Evolutionary conservation across 164 flowering plant species (phyloP), one percentile per base, ranked within the genome.

Genomic region (Sextonia rubra): DNA sequence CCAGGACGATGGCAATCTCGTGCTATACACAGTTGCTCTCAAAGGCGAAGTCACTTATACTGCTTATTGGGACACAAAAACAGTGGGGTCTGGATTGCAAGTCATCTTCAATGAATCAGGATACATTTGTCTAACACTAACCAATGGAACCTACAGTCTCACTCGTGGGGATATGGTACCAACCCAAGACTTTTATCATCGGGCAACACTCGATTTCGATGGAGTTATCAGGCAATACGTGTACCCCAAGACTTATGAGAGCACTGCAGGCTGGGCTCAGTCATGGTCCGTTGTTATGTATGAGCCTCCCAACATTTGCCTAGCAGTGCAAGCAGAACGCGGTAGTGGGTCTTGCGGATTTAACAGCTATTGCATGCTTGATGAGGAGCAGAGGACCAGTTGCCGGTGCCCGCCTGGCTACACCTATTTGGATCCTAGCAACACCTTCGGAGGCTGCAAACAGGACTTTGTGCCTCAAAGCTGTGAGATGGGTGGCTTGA

Each of bases 261-360:
- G 44, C 0, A 49, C 69, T 72, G 73, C 63, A 25, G 37, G 1
- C n/a, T 5, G 66, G 75, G 20, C 60, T 2, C 24, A 49, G 25
- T 47, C 71, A 26, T 74, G 71, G 76, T 22, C 44, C 26, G 11
- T n/a, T n/a, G 37, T 27, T 6, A n/a, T 64, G 63, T 60, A 1
- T 9, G 25, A 15, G 2, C 62, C 62, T 5, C 80, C 77, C 1
- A 69, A 82, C 48, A 44, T 22, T 2, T 62, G 71, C 32, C 27
- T 63, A 4, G 47, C 17, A 1, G 15, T 18, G 27, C 1, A 1
- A 1, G 30, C 23, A 1, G 15, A 25, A 0, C 4, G 25, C 1
- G 84, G 83, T 12, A 7, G 17, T 2, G 88, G 87, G 11, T 76
- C 75, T 69, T 88, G 91, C 69, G 89, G 88, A 17, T 81, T 68